Evolutionary conservation across 192 early-diverging fungal genomes (phyloP), one percentile per base, ranked within the genome.

Genomic region (Dispira simplex): DNA sequence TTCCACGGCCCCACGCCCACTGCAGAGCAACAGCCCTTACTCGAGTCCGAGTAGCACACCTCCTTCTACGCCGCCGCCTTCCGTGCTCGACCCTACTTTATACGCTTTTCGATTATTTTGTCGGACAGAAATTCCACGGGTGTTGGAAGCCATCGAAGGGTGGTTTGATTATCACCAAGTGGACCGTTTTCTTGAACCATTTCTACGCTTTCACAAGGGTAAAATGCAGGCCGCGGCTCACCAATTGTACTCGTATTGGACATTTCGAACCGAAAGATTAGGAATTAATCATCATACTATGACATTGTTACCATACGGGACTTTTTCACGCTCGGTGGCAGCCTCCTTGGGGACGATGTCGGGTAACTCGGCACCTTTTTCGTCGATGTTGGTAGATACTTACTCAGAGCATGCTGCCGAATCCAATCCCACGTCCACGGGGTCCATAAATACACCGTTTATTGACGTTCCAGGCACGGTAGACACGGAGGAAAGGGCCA

Each of bases 161-260:
- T 57, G 55, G n/a, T 57, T 57, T 21, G 55, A 57, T 14, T 57
- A 26, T 27, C 13, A 20, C 21, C 55, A 57, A 3, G 26, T 27
- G 16, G 55, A 57, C 21, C 27, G n/a, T 26, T 23, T 57, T 10
- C 55, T 57, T 5, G 21, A 25, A 20, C 55, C 20, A 27, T 57
- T 57, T 27, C 55, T 57, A 16, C 55, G 55, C 20, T 57, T 57
- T 20, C 55, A 57, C 26, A 57, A 57, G 26, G 55, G 55, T 13
- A 20, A 57, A 57, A 13, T 57, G n/a, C 55, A 26, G 20, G 21
- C 55, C 16, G 55, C 55, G 21, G n/a, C 25, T 13, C 16, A 14
- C n/a, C 55, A 57, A 10, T 27, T 57, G 3, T 27, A 23, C 21
- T 23, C 55, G 6, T 57, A 25, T 27, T 57, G 55, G 55, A 14